Evolutionary conservation across 2,329 filamentous ascomycete species (phyloP).

Genomic region (Fusarium protoensiforme): DNA sequence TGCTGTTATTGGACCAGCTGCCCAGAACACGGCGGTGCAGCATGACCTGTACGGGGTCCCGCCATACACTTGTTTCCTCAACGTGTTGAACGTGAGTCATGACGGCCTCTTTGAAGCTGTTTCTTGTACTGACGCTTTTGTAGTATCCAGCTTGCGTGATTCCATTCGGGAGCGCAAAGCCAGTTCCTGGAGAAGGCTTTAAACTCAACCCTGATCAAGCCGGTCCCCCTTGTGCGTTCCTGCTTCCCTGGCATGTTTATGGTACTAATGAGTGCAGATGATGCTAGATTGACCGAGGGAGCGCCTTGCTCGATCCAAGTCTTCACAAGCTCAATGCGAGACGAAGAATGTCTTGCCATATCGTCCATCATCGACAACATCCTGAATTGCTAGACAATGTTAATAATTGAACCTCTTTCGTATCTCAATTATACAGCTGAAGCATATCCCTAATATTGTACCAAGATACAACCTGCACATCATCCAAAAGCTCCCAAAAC

Average conservation of each 20-base stretch:
- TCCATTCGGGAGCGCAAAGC: constrained; percentile 52
- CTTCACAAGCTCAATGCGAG: constrained; percentile 56
- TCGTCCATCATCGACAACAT: constrained; percentile 22
- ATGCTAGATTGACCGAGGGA: constrained; percentile 53
- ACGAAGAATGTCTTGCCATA: constrained; percentile 56
- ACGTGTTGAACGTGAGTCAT: constrained; percentile 60
- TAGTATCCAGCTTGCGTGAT: constrained; percentile 64
- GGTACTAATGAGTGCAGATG: constrained; percentile 46
- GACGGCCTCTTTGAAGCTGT: neutral
- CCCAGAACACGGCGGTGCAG: constrained; percentile 61
- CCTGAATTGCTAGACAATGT: neutral
- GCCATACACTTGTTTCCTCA: constrained; percentile 61
- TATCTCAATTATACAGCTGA: neutral
- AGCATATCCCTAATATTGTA: neutral
- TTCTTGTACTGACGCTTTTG: neutral
- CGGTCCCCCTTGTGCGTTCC: constrained; percentile 13
- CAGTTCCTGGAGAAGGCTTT: constrained; percentile 3
- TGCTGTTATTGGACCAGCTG: constrained; percentile 59
- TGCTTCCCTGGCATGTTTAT: too few species aligned
- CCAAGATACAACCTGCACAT: neutral
- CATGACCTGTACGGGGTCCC: constrained; percentile 62
- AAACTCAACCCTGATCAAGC: constrained; percentile 13
- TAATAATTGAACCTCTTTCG: neutral
- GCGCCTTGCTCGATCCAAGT: constrained; percentile 60
- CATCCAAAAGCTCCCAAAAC: neutral